These are phyloP conservation scores for Solanum peruvianum DNA, from an alignment of 257 asterid genomes.

Conservation along the genomic window DNA sequence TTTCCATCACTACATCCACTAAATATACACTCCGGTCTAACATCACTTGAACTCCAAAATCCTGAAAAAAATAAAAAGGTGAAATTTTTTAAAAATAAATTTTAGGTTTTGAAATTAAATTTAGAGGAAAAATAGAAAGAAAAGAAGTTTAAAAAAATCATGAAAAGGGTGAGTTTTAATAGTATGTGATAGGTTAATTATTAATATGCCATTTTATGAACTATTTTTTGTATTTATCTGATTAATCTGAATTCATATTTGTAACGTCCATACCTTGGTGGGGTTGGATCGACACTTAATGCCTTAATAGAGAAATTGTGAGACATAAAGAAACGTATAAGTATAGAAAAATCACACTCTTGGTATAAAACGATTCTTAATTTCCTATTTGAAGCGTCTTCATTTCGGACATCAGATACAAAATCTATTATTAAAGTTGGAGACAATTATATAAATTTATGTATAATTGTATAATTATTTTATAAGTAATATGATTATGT, in stretches of 20 bases:
- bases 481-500: not conserved
- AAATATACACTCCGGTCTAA: slow-evolving; percentile 49
- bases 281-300: not conserved
- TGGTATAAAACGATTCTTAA: not conserved
- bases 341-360: not conserved
- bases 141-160: not conserved
- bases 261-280: not conserved
- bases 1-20: slow-evolving; percentile 51
- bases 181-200: not conserved
- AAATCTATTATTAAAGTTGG: not conserved
- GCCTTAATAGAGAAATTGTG: not conserved
- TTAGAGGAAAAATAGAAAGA: not conserved
- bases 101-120: not conserved
- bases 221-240: too few species aligned
- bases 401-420: not conserved
- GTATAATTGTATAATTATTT: not conserved
- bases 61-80: slow-evolving; percentile 18
- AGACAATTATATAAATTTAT: not conserved
- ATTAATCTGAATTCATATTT: not conserved
- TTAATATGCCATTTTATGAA: not conserved
- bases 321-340: not conserved
- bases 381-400: not conserved
- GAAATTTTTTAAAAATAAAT: not conserved
- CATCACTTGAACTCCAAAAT: slow-evolving; percentile 52
- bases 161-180: not conserved